phyloP scores from a whole-genome alignment of 148 eudicot species.

The Silene conica region DNA sequence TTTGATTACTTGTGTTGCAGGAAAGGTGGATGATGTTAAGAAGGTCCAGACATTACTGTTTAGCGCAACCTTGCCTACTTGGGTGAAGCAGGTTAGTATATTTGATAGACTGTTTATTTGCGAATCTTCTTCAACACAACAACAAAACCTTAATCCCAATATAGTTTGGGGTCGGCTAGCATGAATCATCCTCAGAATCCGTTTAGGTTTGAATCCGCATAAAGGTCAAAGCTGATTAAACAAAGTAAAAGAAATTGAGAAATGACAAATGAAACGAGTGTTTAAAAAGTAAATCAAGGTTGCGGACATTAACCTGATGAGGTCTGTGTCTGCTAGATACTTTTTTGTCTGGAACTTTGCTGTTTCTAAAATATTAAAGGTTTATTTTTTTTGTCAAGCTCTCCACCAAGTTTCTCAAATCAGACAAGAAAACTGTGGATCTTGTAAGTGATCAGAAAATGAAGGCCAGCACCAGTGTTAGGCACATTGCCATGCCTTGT shows the following conservation, averaged over 20 bases:
- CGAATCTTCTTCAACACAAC: not conserved
- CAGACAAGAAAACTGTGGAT: conserved; percentile 74
- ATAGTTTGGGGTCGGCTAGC: too few relatives aligned
- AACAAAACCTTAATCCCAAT: too few relatives aligned
- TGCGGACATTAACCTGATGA: not conserved
- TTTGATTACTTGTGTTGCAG: conserved; percentile 27
- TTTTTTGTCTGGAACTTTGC: not conserved
- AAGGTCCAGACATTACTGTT: conserved; percentile 94
- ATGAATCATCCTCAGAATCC: too few relatives aligned
- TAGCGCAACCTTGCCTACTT: conserved; percentile 85
- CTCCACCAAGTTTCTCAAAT: conserved; percentile 65
- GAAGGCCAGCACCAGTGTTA: conserved; percentile 87
- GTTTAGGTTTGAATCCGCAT: too few relatives aligned
- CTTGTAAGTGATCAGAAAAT: conserved; percentile 93
- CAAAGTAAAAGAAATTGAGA: too few relatives aligned
- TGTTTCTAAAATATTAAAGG: conserved; percentile 5
- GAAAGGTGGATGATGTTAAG: conserved; percentile 78
- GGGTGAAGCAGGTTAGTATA: conserved; percentile 70
- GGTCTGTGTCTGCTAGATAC: not conserved
- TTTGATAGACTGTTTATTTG: not conserved
- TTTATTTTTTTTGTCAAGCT: conserved; percentile 37
- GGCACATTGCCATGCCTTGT: conserved; percentile 91
- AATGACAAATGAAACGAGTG: too few relatives aligned
- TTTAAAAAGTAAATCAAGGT: too few relatives aligned
- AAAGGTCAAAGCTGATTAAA: too few relatives aligned